Conservation (phyloP, 345 rosid genomes). For the Microcos paniculata region DNA sequence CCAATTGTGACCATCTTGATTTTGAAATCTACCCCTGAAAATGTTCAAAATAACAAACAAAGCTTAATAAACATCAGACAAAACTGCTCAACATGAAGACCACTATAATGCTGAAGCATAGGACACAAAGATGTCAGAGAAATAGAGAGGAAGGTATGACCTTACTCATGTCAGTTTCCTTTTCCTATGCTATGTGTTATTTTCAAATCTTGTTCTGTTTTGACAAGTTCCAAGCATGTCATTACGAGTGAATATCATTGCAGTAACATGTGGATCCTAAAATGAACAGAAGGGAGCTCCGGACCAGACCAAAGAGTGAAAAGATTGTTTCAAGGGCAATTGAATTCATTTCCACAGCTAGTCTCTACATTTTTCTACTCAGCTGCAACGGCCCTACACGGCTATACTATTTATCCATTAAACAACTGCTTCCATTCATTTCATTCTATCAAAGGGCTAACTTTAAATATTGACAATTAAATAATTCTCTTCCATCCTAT, state of each 20-base stretch:
- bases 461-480: no score
- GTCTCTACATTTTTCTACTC: background rate
- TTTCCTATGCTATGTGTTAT: background rate
- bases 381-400: background rate
- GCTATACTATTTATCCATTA: no score
- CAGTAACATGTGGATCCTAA: background rate
- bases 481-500: no score
- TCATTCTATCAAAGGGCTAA: no score
- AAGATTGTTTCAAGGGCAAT: background rate
- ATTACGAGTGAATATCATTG: background rate
- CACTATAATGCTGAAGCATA: background rate
- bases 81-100: background rate
- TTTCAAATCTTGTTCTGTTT: background rate
- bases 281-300: background rate
- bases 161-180: background rate
- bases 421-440: no score
- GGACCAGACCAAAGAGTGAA: background rate
- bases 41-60: background rate
- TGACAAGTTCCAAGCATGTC: background rate
- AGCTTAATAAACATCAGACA: background rate
- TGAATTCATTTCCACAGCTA: background rate
- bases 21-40: slow-evolving; percentile 94
- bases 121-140: background rate
- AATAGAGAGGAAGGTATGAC: background rate
- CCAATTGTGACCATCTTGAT: slow-evolving; percentile 62